phyloP scores from a whole-genome alignment of 1,139 yeast genomes.

The Pichia sp. region DNA sequence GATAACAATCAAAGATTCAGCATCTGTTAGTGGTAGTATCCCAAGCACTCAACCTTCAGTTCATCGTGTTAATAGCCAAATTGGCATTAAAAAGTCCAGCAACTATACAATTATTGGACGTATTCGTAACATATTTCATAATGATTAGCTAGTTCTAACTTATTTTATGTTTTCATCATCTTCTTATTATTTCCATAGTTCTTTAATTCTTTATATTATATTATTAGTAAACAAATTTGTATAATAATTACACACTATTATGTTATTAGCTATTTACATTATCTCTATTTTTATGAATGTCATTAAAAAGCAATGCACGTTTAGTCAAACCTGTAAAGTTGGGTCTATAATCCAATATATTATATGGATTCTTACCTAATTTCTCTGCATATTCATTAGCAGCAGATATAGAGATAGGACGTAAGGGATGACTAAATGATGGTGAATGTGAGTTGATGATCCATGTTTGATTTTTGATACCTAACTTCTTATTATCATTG shows the following conservation, averaged over 20 bases:
- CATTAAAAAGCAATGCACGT: not conserved
- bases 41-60: not conserved
- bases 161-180: not conserved
- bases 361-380: constrained; percentile 41
- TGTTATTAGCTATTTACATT: not conserved
- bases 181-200: not conserved
- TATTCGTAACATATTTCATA: not conserved
- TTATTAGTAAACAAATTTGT: not conserved
- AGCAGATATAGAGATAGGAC: constrained; percentile 41
- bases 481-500: not conserved
- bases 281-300: not conserved
- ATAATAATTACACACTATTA: not conserved
- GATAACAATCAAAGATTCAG: constrained; percentile 24
- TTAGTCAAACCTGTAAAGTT: constrained; percentile 39
- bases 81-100: not conserved
- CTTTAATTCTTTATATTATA: not conserved
- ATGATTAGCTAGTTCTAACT: not conserved
- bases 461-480: not conserved
- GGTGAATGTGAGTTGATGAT: not conserved
- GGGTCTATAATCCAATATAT: constrained; percentile 37
- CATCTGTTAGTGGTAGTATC: constrained; percentile 13
- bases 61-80: not conserved
- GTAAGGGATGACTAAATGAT: constrained; percentile 29
- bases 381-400: constrained; percentile 41
- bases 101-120: not conserved